Evolutionary conservation across 768 basidiomycete genomes (phyloP).

Genomic region (Neoboletus brunneissimus): DNA sequence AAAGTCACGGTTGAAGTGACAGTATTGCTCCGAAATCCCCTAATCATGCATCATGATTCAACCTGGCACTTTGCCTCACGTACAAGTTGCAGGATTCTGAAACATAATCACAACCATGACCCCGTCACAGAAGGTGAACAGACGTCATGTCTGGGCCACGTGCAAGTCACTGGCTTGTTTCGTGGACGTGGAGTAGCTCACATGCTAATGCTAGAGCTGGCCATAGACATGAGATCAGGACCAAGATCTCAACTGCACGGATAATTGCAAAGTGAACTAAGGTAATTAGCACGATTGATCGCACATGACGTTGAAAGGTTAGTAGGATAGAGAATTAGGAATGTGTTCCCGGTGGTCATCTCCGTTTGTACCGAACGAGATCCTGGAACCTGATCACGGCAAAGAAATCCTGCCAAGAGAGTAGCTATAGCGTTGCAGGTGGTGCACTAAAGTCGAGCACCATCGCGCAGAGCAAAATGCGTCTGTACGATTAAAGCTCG

Average conservation of each 20-base stretch:
- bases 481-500: conserved; percentile 1
- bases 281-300: not conserved
- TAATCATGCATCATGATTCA: not conserved
- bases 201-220: not conserved
- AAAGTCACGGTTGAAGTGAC: not conserved
- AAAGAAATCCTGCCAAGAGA: not conserved
- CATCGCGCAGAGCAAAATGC: not conserved
- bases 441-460: not conserved
- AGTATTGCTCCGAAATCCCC: not conserved
- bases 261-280: not conserved
- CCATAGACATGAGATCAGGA: not conserved
- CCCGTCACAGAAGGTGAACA: not conserved
- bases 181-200: not conserved
- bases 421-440: not conserved
- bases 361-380: conserved; percentile 12
- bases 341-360: conserved; percentile 17
- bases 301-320: not conserved
- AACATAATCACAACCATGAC: not conserved
- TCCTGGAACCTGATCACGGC: not conserved
- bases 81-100: not conserved
- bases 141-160: not conserved
- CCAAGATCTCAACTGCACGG: not conserved
- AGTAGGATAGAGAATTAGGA: not conserved
- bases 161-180: not conserved
- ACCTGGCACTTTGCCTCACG: not conserved